phyloP scores from a whole-genome alignment of 2,329 filamentous ascomycete species.

The Phyllosticta capitalensis region DNA sequence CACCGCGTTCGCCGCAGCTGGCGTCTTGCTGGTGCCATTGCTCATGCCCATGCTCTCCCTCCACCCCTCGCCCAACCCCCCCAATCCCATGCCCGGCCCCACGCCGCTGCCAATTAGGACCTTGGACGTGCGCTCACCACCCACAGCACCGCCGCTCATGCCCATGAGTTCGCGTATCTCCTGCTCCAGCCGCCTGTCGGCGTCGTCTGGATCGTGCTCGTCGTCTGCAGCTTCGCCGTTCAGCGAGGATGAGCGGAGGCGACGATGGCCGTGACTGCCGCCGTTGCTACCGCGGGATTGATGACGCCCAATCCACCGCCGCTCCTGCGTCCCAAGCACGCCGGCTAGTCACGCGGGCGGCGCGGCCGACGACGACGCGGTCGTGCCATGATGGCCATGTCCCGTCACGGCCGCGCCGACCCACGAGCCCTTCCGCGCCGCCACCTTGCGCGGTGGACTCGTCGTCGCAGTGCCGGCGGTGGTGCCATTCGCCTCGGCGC shows the following conservation, averaged over 20 bases:
- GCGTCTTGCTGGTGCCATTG: too few relatives aligned
- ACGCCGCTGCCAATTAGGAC: conserved; percentile 11
- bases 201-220: too few relatives aligned
- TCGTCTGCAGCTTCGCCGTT: not conserved
- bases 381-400: not conserved
- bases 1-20: too few relatives aligned
- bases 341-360: not conserved
- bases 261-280: too few relatives aligned
- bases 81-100: conserved; percentile 19
- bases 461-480: not conserved
- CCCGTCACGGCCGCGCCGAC: not conserved
- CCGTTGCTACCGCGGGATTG: too few relatives aligned
- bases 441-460: not conserved
- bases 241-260: not conserved
- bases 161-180: not conserved
- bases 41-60: conserved; percentile 10
- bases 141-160: too few relatives aligned
- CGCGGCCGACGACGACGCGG: too few relatives aligned
- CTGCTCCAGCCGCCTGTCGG: not conserved
- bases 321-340: not conserved
- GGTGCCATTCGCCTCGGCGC: not conserved
- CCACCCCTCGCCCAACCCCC: conserved; percentile 14
- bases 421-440: not conserved
- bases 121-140: not conserved
- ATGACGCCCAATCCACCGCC: not conserved